phyloP scores from a whole-genome alignment of 805 yeast species.

The Nakazawaea molendinolei region DNA sequence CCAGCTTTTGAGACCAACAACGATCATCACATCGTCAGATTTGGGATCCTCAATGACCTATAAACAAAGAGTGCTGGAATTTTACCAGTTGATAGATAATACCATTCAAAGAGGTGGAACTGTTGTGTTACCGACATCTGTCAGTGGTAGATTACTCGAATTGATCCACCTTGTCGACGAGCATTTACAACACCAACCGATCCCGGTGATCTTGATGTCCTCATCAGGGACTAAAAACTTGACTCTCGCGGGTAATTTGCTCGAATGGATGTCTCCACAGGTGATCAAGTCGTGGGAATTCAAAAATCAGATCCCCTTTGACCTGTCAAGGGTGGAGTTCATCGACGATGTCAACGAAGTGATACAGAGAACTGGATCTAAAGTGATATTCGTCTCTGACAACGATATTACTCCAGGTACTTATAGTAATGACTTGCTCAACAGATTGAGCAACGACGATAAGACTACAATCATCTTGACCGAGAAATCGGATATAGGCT shows the following conservation, averaged over 20 bases:
- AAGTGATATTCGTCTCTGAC: constrained; percentile 75
- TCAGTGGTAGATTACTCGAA: constrained; percentile 79
- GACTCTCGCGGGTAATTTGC: constrained; percentile 78
- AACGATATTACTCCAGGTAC: constrained; percentile 59
- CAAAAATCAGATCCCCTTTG: constrained; percentile 71
- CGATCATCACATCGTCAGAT: constrained; percentile 68
- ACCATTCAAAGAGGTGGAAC: constrained; percentile 73
- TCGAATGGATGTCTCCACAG: constrained; percentile 94
- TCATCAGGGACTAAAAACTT: constrained; percentile 73
- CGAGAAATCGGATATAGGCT: constrained; percentile 45
- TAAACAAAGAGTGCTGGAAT: constrained; percentile 54
- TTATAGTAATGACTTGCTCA: constrained; percentile 44
- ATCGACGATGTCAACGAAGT: constrained; percentile 38
- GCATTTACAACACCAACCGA: constrained; percentile 47
- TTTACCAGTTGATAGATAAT: constrained; percentile 55
- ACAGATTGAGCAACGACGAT: constrained; percentile 53
- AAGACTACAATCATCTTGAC: constrained; percentile 71
- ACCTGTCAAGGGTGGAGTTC: constrained; percentile 54
- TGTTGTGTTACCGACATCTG: constrained; percentile 73
- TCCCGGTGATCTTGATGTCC: constrained; percentile 73
- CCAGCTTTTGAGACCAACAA: constrained; percentile 68
- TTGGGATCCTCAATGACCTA: constrained; percentile 61
- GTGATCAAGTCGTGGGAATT: constrained; percentile 82
- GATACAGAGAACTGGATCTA: constrained; percentile 53
- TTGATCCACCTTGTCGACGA: constrained; percentile 67